These are phyloP conservation scores for Termitomyces bulborhizus DNA, from an alignment of 768 basidiomycete species.

Conservation along the genomic window DNA sequence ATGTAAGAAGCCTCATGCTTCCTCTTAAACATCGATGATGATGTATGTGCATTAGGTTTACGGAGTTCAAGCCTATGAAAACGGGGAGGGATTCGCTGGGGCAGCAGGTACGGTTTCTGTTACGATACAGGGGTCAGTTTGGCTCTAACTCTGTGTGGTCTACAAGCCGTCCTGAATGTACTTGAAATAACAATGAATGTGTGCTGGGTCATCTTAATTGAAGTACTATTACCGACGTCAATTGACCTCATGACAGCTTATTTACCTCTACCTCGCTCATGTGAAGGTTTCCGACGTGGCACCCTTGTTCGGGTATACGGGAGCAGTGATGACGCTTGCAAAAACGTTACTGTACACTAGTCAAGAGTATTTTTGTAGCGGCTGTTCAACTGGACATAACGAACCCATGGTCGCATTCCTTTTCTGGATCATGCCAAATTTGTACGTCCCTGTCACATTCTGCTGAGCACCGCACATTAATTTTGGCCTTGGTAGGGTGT, in stretches of 20 bases:
- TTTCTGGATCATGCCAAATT: slow-evolving; percentile 67
- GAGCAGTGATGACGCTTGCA: slow-evolving; percentile 63
- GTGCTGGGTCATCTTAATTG: slow-evolving; percentile 3
- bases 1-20: slow-evolving; percentile 15
- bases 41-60: slow-evolving; percentile 44
- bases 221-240: slow-evolving; percentile 1
- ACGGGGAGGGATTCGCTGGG: slow-evolving; percentile 65
- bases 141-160: background rate
- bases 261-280: slow-evolving; percentile 63
- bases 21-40: slow-evolving; percentile 5
- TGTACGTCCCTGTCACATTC: slow-evolving; percentile 33
- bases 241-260: slow-evolving; percentile 22
- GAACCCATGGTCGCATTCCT: slow-evolving; percentile 37
- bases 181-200: slow-evolving; percentile 67
- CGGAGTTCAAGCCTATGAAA: slow-evolving; percentile 55
- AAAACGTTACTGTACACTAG: slow-evolving; percentile 72
- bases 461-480: background rate
- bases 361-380: slow-evolving; percentile 70
- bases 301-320: slow-evolving; percentile 67
- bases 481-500: slow-evolving; percentile 17
- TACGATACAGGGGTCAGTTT: background rate
- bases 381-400: slow-evolving; percentile 62
- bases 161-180: slow-evolving; percentile 62
- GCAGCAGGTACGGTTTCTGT: slow-evolving; percentile 52
- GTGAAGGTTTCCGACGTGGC: slow-evolving; percentile 43